Percentiles rank a stretch among this genome's conserved stretches.
Evolutionary conservation across 2,329 filamentous ascomycete species (phyloP).

Genomic region (Neofusicoccum sp.): DNA sequence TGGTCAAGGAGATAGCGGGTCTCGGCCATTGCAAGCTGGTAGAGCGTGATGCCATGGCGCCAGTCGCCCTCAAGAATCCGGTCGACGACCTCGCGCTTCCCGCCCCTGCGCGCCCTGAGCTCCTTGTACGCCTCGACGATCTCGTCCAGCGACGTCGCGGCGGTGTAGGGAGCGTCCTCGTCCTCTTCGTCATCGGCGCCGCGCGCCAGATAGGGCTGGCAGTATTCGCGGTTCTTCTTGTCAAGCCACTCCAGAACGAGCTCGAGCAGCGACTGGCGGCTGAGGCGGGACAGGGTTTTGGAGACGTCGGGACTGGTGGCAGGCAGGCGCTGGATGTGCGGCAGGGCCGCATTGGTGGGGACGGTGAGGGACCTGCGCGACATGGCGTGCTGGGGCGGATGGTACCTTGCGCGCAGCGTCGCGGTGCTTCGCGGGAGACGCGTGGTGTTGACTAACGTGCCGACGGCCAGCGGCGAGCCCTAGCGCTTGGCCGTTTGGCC

Average conservation of each 20-base stretch:
- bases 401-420: conserved; percentile 12
- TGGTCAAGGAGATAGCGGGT: conserved; percentile 58
- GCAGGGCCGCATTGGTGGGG: conserved; percentile 71
- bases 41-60: conserved; percentile 57
- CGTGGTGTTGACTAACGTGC: conserved; percentile 18
- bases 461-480: conserved; percentile 1
- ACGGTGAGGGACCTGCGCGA: conserved; percentile 54
- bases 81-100: conserved; percentile 58
- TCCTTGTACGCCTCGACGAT: conserved; percentile 58
- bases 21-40: conserved; percentile 59
- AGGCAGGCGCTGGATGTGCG: conserved; percentile 70
- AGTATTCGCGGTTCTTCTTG: conserved; percentile 62
- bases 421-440: conserved; percentile 16
- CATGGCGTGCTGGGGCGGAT: conserved; percentile 15
- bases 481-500: neutral
- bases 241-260: conserved; percentile 79
- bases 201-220: conserved; percentile 59
- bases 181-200: conserved; percentile 50
- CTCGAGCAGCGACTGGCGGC: conserved; percentile 70
- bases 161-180: conserved; percentile 68
- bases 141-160: conserved; percentile 65
- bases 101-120: conserved; percentile 48
- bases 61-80: conserved; percentile 61
- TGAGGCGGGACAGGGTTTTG: conserved; percentile 70
- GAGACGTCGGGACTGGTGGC: conserved; percentile 65